Evolutionary conservation across 164 flowering plant genomes (phyloP), one percentile per base, ranked within the genome.

Genomic region (Paratinospora sagittata): DNA sequence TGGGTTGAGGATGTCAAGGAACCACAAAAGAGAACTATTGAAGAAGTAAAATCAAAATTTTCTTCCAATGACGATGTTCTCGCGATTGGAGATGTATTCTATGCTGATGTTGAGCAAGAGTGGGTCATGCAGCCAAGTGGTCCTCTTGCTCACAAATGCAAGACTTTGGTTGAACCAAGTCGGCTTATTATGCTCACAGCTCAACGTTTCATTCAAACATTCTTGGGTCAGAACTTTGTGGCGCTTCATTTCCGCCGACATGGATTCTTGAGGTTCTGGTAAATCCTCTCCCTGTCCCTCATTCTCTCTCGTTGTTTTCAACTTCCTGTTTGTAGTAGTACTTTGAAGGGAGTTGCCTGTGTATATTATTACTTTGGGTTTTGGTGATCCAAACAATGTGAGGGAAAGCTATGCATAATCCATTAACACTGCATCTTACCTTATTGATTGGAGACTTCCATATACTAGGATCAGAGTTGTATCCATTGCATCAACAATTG

Each of bases 111-210:
- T 70, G 98, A 96, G 83, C 78, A 74, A 69, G 91, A 91, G 36
- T 88, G 94, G 99, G 90, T 89, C 67, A 87, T 86, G 95, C 99
- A 96, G 78, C 97, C 98, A 0, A 96, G 99, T 30, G 99, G 99
- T 62, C 97, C 99, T 1, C 82, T 96, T 80, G 87, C 90, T 61
- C 98, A 93, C 75, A 83, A 79, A 58, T 93, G 99, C 79, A 85
- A 82, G 84, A 93, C 92, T 52, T 47, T 96, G 74, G 85, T 93
- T 24, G 96, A 96, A 78, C 99, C 99, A 1, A 88, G 87, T 80
- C 83, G 85, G 61, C 84, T 91, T 17, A 93, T 96, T 62, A 70
- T 84, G 86, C 82, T 93, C 39, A 96, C 99, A 34, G 99, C 99
- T 3, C 96, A 96, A 77, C 84, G 99, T 10, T 96, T 96, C 74